Base-by-base conservation (phyloP, 805 yeast genomes). In the Pichia californica region DNA sequence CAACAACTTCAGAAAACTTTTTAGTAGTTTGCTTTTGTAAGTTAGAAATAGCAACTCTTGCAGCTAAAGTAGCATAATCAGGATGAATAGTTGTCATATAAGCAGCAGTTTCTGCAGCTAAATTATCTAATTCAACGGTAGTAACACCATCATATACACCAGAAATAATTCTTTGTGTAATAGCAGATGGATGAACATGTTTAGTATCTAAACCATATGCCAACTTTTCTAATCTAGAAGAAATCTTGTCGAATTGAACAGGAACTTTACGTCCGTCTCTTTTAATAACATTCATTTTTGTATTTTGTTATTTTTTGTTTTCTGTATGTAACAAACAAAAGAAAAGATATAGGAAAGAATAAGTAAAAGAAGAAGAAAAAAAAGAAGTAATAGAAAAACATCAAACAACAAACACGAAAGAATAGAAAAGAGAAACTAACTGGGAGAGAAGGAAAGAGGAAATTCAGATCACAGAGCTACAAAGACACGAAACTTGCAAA, bases 101-200 rank as follows among this genome's bases (percentile, higher is more conserved):
- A 34, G 98, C 98, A 45, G 96, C 95, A 30, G 96, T 88, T 67
- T 93, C 99, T 35, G 98, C 97, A 38, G 98, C 67, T 41, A 83
- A 64, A 56, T 81, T 79, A 54, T 81, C 88, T 47, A 84, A 69
- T 64, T 93, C 97, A 48, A 83, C 76, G 43, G 98, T 93, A 58
- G 91, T 88, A 41, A 93, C 99, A 58, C 98, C 98, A 59, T 88
- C 94, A 65, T 91, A 93, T 44, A 93, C 96, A 63, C 99, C 99
- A 13, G 93, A 77, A 50, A 88, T 89, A 55, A 91, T 94, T 61
- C 95, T 77, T 66, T 93, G 98, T 19, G 99, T 91, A 66, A 93
- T 88, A 52, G 93, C 86, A 43, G 86, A 96, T 30, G 98, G 89
- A 61, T 93, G 98, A 47, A 93, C 89, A 64, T 88, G 96, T 38